phyloP scores from a whole-genome alignment of 2,329 filamentous ascomycete genomes.

The Thelonectria discophora region DNA sequence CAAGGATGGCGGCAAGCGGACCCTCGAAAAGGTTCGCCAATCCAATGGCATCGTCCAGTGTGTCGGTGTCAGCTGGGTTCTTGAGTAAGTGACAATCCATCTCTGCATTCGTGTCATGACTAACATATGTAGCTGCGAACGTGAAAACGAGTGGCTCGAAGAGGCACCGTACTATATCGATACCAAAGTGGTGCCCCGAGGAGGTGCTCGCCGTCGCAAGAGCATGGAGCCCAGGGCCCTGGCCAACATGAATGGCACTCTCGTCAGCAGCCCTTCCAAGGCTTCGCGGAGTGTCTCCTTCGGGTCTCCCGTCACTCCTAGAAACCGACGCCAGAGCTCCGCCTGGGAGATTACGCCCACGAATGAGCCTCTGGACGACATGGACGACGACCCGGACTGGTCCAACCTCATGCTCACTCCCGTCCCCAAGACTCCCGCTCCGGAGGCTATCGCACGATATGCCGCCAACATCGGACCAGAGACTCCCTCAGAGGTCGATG shows the following conservation, averaged over 20 bases:
- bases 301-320: conserved; percentile 59
- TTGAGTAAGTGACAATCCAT: conserved; percentile 71
- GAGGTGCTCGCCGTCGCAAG: conserved; percentile 76
- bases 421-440: conserved; percentile 66
- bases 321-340: conserved; percentile 62
- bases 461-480: conserved; percentile 59
- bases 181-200: conserved; percentile 71
- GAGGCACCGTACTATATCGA: conserved; percentile 76
- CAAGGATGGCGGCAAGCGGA: conserved; percentile 85
- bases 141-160: conserved; percentile 79
- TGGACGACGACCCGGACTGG: conserved; percentile 54
- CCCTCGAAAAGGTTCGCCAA: conserved; percentile 80
- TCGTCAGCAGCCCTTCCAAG: conserved; percentile 58
- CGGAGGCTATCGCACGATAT: conserved; percentile 62
- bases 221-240: conserved; percentile 81
- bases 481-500: conserved; percentile 52
- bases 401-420: conserved; percentile 60
- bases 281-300: conserved; percentile 50
- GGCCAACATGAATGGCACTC: conserved; percentile 72
- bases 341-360: conserved; percentile 65
- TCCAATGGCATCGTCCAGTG: conserved; percentile 80
- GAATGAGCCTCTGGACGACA: conserved; percentile 51
- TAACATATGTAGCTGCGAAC: conserved; percentile 69
- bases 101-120: conserved; percentile 13
- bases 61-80: conserved; percentile 87